Evolutionary conservation across 2,329 filamentous ascomycete species (phyloP).

Genomic region (Exserohilum turcica): DNA sequence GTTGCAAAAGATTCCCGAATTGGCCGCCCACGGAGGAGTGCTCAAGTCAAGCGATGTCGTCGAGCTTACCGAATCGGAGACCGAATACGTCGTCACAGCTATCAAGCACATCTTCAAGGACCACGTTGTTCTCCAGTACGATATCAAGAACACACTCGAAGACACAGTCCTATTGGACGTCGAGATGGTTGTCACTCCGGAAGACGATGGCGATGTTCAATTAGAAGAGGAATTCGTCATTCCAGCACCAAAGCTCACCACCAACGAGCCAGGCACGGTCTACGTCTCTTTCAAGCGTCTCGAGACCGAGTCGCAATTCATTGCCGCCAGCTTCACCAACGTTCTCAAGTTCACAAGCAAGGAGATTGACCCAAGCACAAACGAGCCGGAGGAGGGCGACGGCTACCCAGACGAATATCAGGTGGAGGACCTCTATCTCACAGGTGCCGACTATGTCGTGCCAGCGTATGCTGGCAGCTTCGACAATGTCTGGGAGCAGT

Average conservation of each 20-base stretch:
- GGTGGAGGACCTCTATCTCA: slow-evolving; percentile 88
- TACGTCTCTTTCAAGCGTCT: slow-evolving; percentile 94
- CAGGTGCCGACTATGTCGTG: slow-evolving; percentile 90
- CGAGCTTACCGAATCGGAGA: slow-evolving; percentile 95
- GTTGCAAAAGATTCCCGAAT: slow-evolving; percentile 84
- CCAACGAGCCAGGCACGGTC: slow-evolving; percentile 87
- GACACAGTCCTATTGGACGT: slow-evolving; percentile 63
- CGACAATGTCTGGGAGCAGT: slow-evolving; percentile 92
- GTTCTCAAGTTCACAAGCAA: slow-evolving; percentile 96
- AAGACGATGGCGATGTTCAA: slow-evolving; percentile 75
- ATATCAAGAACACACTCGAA: slow-evolving; percentile 95
- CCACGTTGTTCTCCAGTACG: slow-evolving; percentile 92
- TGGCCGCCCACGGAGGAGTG: slow-evolving; percentile 85
- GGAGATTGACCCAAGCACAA: slow-evolving; percentile 94
- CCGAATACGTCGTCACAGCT: slow-evolving; percentile 91
- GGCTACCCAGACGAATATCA: slow-evolving; percentile 99
- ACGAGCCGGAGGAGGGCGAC: slow-evolving; percentile 79
- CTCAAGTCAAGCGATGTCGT: slow-evolving; percentile 88
- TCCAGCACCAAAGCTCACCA: slow-evolving; percentile 78
- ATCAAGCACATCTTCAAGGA: slow-evolving; percentile 99
- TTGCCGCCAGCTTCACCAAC: slow-evolving; percentile 84
- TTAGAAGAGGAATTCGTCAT: slow-evolving; percentile 90
- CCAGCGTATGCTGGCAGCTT: slow-evolving; percentile 95
- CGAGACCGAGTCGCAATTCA: slow-evolving; percentile 75
- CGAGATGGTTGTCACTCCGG: slow-evolving; percentile 77